Base-by-base conservation (phyloP, 140 eudicot genomes). In the Ambrosia hybrid region DNA sequence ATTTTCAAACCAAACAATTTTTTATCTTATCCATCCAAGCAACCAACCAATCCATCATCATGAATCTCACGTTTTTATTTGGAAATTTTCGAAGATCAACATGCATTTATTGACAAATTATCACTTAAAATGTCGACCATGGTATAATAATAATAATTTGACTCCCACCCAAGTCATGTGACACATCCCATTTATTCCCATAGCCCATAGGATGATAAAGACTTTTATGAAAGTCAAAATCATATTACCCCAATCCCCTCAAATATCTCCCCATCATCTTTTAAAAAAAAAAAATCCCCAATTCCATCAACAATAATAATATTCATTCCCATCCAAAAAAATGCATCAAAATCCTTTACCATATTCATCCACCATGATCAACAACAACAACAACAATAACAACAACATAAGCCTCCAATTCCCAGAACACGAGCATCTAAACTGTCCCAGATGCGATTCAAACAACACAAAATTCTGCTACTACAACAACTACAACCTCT, bases 401-500 rank as follows among this genome's bases (percentile, higher is more conserved):
- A 21, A 30, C 34, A 51, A 9, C 48, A 41, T n/a, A 3, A 57
- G 16, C 15, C 82, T 75, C 6, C 77, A 70, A 61, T 81, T 76
- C 78, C 92, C 92, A 2, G 92, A 89, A 55, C 84, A 88, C 64
- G 87, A 83, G 73, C 92, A 86, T 67, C 76, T 89, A 48, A 84
- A 89, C 55, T 82, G 92, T 70, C 96, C 96, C 33, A 71, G 96
- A 67, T 86, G 96, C 59, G 93, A 86, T 38, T 88, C 97, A 0
- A 15, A 77, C n/a, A 87, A 90, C 85, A 90, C 97, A 12, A 90
- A 90, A 57, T 90, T 90, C 84, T 90, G 97, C 17, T 90, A 90
- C 67, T 90, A 90, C 92, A 90, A 90, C 81, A 90, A 90, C 80
- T 90, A 90, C 81, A 90, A 90, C 51, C 89, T 90, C 65, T 85